Evolutionary conservation across 2,329 filamentous ascomycete genomes (phyloP), one percentile per base, ranked within the genome.

Genomic region (Aspergillus viridinutans): DNA sequence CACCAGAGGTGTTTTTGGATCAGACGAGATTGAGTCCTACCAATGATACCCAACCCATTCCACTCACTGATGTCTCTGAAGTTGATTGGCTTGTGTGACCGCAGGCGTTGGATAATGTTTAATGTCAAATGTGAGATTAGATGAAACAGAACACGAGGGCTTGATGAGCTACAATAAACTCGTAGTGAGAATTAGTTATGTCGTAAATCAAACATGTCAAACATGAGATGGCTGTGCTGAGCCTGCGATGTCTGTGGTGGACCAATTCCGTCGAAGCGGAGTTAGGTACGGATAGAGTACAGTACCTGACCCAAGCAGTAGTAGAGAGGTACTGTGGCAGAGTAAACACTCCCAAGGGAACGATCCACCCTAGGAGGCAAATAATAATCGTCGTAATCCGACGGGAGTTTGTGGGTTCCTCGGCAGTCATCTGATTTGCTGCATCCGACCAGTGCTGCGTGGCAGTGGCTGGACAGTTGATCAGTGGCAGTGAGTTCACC

Each of bases 71-170:
- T 57, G 58, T 47, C 23, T 47, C 23, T 50, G 40, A 45, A 38
- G 50, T n/a, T n/a, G 38, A 48, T 23, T 48, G 20, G 40, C 40
- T 32, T 43, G 23, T 8, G 38, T 29, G 26, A n/a, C n/a, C 7
- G 59, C 12, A 59, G 43, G 62, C 51, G 53, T 57, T 57, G 23
- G 56, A 32, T 64, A 67, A 67, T 67, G 60, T 49, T 63, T 65
- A 66, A 67, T 68, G 58, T 63, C 58, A 64, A 64, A 61, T 61
- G 21, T 43, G 40, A 43, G 40, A 43, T 43, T 38, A 3, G 2
- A 53, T 57, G 35, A 53, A 53, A 58, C 32, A 25, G 43, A 56
- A 53, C 26, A 50, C 52, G n/a, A 43, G 12, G 40, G 32, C 32
- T 38, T 7, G 32, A 17, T 38, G 14, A 7, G 5, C 32, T 38